Base-by-base conservation (phyloP, 208 protist species). In the Leishmania lainsoni region DNA sequence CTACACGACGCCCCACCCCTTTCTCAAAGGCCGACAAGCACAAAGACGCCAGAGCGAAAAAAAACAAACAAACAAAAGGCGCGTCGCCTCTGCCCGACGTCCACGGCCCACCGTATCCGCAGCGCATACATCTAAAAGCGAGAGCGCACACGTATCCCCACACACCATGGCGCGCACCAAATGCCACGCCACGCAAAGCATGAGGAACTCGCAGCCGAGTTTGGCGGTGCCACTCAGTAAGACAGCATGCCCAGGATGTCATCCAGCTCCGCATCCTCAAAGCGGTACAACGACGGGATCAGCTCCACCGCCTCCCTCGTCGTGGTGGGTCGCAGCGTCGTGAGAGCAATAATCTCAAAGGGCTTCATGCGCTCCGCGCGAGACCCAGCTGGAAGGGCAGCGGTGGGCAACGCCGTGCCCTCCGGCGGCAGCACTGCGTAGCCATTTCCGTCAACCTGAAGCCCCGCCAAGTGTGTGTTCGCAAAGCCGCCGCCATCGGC, bases 341-440 rank as follows among this genome's bases (percentile, higher is more conserved):
- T 86, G 12, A 97, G 79, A n/a, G 85, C 85, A 16, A 94, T 92
- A 10, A 95, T 84, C 83, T 97, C 94, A 74, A 96, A 97, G 0
- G 88, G 83, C 85, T 88, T 91, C 89, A 97, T 49, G 3, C 83
- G 83, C 81, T 85, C 90, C 17, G 80, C n/a, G 2, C 79, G 78
- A 22, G 80, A 39, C 5, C 17, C 70, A 26, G 78, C 29, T 45
- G 74, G 20, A 35, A 59, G 17, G 6, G 78, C 80, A 22, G 52
- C 75, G 17, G 68, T 76, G 49, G 83, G 45, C n/a, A n/a, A 39
- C 17, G 56, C 70, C 2, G 69, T 32, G 20, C 63, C 76, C 35
- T 80, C 79, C 3, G 45, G n/a, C 14, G 79, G 75, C 61, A 83
- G 56, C 20, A 90, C 65, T 2, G 80, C 68, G 58, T 81, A 85